Base-by-base conservation (phyloP, 176 grass and related monocot species). In the Neostapfia colusana region DNA sequence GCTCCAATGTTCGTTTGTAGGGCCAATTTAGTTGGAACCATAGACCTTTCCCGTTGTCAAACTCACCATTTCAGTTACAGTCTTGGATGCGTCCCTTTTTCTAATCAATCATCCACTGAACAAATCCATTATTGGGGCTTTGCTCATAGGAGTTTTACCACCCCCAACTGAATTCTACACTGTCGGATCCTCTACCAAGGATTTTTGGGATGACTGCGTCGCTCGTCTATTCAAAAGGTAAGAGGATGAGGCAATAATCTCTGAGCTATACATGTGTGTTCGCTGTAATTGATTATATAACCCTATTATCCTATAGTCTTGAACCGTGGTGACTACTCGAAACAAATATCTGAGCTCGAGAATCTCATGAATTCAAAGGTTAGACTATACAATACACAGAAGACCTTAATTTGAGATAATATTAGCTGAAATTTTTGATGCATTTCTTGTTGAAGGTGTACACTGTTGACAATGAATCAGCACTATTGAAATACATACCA, bases 181-280 rank as follows among this genome's bases (percentile, higher is more conserved):
- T 45, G 17, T 86, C 36, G 0, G 67, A 69, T 63, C 69, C 85
- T 72, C 77, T 97, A 70, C 93, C 90, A 2, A 90, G 63, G 20
- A 92, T 97, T 84, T 97, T 92, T 65, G 93, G 93, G 20, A 92
- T 97, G 90, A 88, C 93, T 43, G 93, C 93, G 42, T 90, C 93
- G 0, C 90, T 80, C 36, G 78, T 88, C 18, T 26, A 85, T 68
- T 81, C 90, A 13, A 97, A 81, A 71, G 44, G 93, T 97, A 90
- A 77, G 69, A 77, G 64, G 40, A 21, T 46, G 18, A 50, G 4
- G 7, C 2, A 4, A 21, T 63, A 38, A 38, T 74, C 0, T 42
- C 16, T 23, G 42, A 25, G 74, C 6, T 51, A 31, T 79, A 27
- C 18, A 54, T 69, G 26, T 67, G 6, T 35, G 8, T n/a, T 18